Conservation (phyloP, 352 stramenopile species). For the Globisporangium sylvaticum region DNA sequence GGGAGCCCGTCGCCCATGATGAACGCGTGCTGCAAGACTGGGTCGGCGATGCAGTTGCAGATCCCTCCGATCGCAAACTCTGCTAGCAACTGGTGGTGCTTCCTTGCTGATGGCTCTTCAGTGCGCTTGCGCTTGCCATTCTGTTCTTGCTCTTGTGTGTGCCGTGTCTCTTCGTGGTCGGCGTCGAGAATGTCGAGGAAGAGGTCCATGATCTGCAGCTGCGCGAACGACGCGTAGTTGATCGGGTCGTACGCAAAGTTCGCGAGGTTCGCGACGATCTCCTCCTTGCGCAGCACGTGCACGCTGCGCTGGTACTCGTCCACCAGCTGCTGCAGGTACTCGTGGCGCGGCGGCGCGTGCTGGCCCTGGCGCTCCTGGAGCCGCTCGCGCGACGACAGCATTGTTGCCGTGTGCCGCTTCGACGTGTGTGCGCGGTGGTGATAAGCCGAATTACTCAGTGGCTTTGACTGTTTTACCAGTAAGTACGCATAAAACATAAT, state of each 20-base stretch:
- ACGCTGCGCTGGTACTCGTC: slow-evolving; percentile 66
- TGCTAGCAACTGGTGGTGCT: slow-evolving; percentile 32
- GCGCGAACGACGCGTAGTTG: slow-evolving; percentile 58
- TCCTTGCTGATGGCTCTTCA: slow-evolving; percentile 1
- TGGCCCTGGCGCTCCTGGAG: slow-evolving; percentile 63
- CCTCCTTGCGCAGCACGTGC: slow-evolving; percentile 55
- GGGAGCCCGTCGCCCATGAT: slow-evolving; percentile 41
- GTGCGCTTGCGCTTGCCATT: background rate
- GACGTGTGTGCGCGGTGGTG: too few relatives aligned
- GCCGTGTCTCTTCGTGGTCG: slow-evolving; percentile 24
- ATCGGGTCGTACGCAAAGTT: slow-evolving; percentile 88
- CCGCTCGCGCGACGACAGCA: slow-evolving; percentile 61
- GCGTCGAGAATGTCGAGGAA: slow-evolving; percentile 73
- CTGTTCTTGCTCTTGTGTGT: background rate
- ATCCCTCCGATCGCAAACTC: slow-evolving; percentile 75
- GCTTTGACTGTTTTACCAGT: background rate
- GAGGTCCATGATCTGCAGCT: slow-evolving; percentile 64
- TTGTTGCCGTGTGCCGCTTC: slow-evolving; percentile 15
- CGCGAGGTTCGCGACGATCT: slow-evolving; percentile 74
- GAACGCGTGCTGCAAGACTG: slow-evolving; percentile 51
- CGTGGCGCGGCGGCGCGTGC: slow-evolving; percentile 59
- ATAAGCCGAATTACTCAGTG: too few relatives aligned
- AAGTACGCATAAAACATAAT: background rate
- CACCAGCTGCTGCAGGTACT: slow-evolving; percentile 76
- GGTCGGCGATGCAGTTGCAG: slow-evolving; percentile 72